Base-by-base conservation (phyloP, 2,329 filamentous ascomycete species). In the Blastomyces parvus region DNA sequence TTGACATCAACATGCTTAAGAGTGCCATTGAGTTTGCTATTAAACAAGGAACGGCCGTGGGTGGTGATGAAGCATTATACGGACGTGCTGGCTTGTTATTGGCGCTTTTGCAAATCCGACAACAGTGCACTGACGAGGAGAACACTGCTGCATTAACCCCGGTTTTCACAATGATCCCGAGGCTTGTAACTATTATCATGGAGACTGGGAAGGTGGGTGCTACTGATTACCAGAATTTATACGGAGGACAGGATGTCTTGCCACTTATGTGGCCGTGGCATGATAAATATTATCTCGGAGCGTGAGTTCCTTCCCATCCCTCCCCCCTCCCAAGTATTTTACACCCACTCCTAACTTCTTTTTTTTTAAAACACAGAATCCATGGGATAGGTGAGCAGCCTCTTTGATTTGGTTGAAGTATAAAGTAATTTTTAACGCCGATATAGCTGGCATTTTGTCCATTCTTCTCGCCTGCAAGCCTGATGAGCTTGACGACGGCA, bases 211-310 rank as follows among this genome's bases (percentile, higher is more conserved):
- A 66, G 42, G 66, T 73, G 44, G 74, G 74, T 1, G 65, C 70
- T 1, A 66, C 64, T n/a, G 66, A 71, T 22, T 77, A 71, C 57
- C 62, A 66, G 3, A 63, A 71, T n/a, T 67, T 69, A 25, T 62
- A 76, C 62, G 74, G 73, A 46, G 64, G 70, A 2, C 57, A 70
- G 42, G 67, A 71, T 42, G 69, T 72, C 7, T 67, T 77, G 60
- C 75, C 75, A 13, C 64, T 78, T 61, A 78, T 78, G 76, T 78
- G 76, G 70, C 66, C 69, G 17, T 78, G 74, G 68, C 72, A 74
- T 63, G 70, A 67, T 2, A 66, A 72, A 59, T 77, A 74, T 63
- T 70, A 70, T 52, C 68, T 76, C 44, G 76, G 76, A 66, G 70
- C 73, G 75, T 77, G 60, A 73, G 75, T 73, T 75, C 73, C 6